These are phyloP conservation scores for Trametes polyzona DNA, from an alignment of 1,284 basidiomycete genomes.

Conservation along the genomic window DNA sequence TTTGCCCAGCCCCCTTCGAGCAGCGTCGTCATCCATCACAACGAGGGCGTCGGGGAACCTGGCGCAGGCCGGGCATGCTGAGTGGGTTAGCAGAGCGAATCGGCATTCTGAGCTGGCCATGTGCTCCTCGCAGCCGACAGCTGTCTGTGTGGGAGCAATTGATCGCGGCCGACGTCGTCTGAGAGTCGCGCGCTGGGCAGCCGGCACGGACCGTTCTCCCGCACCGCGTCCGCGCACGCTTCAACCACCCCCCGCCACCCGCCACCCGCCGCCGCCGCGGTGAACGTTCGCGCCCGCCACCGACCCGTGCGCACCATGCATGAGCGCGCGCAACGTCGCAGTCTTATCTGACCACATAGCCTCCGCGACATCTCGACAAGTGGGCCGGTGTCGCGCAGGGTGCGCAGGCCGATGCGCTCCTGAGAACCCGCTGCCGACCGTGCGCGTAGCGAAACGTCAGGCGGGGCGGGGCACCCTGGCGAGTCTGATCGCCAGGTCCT, in stretches of 20 bases:
- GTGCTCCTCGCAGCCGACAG: conserved; percentile 21
- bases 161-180: conserved; percentile 7
- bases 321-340: neutral
- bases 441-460: conserved; percentile 1
- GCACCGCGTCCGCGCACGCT: neutral
- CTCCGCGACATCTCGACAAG: conserved; percentile 6
- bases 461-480: neutral
- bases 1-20: neutral
- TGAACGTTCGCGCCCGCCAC: too few relatives aligned
- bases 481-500: conserved; percentile 12
- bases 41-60: neutral
- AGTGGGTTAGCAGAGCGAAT: conserved; percentile 8
- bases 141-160: conserved; percentile 17
- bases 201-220: conserved; percentile 11
- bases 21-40: conserved; percentile 1
- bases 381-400: neutral
- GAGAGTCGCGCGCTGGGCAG: conserved; percentile 2
- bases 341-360: neutral
- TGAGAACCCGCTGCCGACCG: conserved; percentile 9
- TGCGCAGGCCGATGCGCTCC: neutral
- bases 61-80: neutral
- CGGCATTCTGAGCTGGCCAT: conserved; percentile 20
- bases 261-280: neutral
- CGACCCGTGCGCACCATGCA: neutral
- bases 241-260: neutral